Conservation (phyloP, 768 basidiomycete species). For the Tricholoma sp. region DNA sequence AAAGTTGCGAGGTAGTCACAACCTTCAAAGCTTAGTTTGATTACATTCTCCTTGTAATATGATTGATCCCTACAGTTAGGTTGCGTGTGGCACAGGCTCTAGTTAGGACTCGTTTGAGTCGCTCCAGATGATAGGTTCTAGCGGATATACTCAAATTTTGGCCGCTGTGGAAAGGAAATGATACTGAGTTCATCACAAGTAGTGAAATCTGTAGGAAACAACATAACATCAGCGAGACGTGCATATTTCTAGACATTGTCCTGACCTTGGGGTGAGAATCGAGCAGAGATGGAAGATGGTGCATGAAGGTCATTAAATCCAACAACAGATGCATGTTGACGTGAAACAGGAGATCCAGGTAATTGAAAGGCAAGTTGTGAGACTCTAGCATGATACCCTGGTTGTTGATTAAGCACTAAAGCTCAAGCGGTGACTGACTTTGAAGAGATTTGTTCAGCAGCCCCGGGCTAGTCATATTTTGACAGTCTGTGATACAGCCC, state of each 20-base stretch:
- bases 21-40: constrained; percentile 16
- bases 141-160: constrained; percentile 32
- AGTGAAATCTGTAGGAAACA: constrained; percentile 40
- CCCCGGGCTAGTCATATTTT: constrained; percentile 37
- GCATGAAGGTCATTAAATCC: constrained; percentile 55
- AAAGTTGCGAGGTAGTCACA: constrained; percentile 62
- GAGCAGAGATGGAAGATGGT: constrained; percentile 46
- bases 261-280: constrained; percentile 42
- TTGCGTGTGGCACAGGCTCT: constrained; percentile 41
- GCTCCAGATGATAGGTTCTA: constrained; percentile 41
- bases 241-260: not conserved
- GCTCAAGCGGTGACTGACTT: constrained; percentile 17
- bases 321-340: constrained; percentile 40
- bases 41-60: not conserved
- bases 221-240: not conserved
- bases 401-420: constrained; percentile 5
- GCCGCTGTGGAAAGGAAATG: constrained; percentile 58
- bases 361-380: constrained; percentile 12
- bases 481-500: constrained; percentile 32
- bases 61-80: constrained; percentile 37
- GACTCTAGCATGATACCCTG: constrained; percentile 4
- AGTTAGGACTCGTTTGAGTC: constrained; percentile 48
- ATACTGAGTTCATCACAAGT: constrained; percentile 63
- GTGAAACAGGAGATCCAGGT: constrained; percentile 30
- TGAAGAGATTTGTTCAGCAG: constrained; percentile 21